Percentiles rank a stretch among this genome's conserved stretches.
Evolutionary conservation across 371 early-diverging fungal species (phyloP).

Genomic region (Cokeromyces recurvatus): DNA sequence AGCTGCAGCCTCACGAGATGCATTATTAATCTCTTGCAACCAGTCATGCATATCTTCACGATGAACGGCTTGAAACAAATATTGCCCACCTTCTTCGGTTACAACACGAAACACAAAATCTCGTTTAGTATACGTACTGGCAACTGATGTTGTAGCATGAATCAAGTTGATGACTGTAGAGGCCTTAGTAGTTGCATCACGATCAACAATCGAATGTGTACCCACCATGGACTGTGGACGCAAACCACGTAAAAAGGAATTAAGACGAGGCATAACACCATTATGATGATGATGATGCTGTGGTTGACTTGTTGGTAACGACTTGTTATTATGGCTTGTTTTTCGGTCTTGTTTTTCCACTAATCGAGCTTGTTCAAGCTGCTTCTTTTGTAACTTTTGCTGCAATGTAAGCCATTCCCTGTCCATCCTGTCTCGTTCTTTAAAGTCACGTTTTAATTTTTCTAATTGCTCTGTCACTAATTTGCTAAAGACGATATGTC

Average conservation of each 20-base stretch:
- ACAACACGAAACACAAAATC: slow-evolving; percentile 79
- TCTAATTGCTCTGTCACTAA: slow-evolving; percentile 65
- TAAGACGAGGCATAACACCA: slow-evolving; percentile 34
- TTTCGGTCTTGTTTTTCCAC: slow-evolving; percentile 53
- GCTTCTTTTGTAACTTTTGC: slow-evolving; percentile 63
- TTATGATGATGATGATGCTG: slow-evolving; percentile 3
- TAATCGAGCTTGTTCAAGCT: slow-evolving; percentile 63
- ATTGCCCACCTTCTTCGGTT: slow-evolving; percentile 83
- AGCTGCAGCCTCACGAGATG: slow-evolving; percentile 72
- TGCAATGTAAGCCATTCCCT: slow-evolving; percentile 64
- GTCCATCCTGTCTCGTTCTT: slow-evolving; percentile 68
- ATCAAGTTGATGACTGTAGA: slow-evolving; percentile 78
- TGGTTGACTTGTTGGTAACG: neutral
- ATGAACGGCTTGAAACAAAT: slow-evolving; percentile 68
- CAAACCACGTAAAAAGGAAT: slow-evolving; percentile 31
- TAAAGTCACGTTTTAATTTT: slow-evolving; percentile 63
- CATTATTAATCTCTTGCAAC: slow-evolving; percentile 67
- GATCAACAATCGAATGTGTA: neutral
- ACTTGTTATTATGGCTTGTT: neutral
- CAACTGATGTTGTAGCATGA: slow-evolving; percentile 70
- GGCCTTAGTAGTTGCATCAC: slow-evolving; percentile 41
- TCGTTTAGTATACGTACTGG: slow-evolving; percentile 65
- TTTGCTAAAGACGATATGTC: slow-evolving; percentile 41
- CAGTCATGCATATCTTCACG: slow-evolving; percentile 74
- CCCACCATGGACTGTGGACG: slow-evolving; percentile 14